phyloP scores from a whole-genome alignment of 2,329 filamentous ascomycete species.

The Pyrenophora tritici-repentis region DNA sequence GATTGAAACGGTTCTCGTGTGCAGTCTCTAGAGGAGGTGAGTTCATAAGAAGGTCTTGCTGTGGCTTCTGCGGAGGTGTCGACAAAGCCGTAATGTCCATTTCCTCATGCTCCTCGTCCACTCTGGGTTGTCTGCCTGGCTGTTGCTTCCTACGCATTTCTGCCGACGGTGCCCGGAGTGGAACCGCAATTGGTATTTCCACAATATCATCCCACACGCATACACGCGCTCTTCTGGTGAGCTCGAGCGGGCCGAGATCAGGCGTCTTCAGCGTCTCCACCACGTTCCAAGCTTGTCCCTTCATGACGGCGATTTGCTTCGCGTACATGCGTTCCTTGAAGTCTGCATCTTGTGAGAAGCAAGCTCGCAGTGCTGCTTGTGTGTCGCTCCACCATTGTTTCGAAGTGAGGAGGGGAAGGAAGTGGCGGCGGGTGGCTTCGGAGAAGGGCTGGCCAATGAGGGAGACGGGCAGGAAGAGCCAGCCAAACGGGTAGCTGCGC shows the following conservation, averaged over 20 bases:
- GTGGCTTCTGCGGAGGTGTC: constrained; percentile 56
- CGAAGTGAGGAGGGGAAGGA: constrained; percentile 92
- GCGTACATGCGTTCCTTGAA: constrained; percentile 99
- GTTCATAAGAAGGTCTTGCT: constrained; percentile 71
- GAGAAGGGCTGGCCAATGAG: constrained; percentile 96
- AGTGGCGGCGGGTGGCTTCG: constrained; percentile 89
- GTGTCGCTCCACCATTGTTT: constrained; percentile 98
- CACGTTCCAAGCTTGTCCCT: constrained; percentile 98
- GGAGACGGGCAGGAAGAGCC: constrained; percentile 95
- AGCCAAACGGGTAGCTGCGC: constrained; percentile 94
- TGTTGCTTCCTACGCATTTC: constrained; percentile 75
- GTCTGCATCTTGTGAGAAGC: constrained; percentile 91
- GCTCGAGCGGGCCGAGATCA: constrained; percentile 90
- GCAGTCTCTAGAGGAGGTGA: constrained; percentile 56
- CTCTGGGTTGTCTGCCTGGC: constrained; percentile 26
- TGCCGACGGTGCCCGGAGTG: constrained; percentile 81
- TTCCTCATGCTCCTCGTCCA: constrained; percentile 69
- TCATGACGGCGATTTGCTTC: constrained; percentile 98
- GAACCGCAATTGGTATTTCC: constrained; percentile 91
- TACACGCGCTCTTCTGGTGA: constrained; percentile 86
- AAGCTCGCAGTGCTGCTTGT: constrained; percentile 78
- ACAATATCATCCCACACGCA: constrained; percentile 98
- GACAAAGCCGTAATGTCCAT: constrained; percentile 83
- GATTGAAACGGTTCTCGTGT: constrained; percentile 54
- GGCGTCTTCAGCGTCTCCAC: constrained; percentile 93